phyloP scores from a whole-genome alignment of 2,329 filamentous ascomycete genomes.

The Diplodia sapinea region DNA sequence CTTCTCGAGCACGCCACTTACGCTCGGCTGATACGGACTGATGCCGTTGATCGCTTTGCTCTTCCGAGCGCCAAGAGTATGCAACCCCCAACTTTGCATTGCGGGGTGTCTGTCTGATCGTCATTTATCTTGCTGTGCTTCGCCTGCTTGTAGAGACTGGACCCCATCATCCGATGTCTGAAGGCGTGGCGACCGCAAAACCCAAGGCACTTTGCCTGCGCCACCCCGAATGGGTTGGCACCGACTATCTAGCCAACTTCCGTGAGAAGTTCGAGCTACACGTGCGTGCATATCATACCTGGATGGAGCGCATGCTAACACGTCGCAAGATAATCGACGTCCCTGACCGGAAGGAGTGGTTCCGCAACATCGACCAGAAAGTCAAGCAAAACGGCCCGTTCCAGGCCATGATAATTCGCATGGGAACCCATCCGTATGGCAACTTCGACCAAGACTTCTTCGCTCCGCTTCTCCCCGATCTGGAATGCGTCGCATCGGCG shows the following conservation, averaged over 20 bases:
- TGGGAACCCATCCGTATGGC: slow-evolving; percentile 57
- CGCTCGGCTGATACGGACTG: background rate
- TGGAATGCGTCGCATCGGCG: slow-evolving; percentile 55
- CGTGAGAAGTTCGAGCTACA: slow-evolving; percentile 4
- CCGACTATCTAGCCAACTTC: background rate
- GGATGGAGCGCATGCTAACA: background rate
- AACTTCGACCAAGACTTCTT: slow-evolving; percentile 57
- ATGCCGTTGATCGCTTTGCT: slow-evolving; percentile 1
- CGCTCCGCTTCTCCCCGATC: slow-evolving; percentile 48
- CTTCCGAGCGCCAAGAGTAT: slow-evolving; percentile 2
- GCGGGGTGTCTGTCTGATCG: background rate
- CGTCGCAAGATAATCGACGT: background rate
- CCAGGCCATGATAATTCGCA: slow-evolving; percentile 57
- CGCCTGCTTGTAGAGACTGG: background rate
- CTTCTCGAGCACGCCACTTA: background rate
- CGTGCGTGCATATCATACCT: background rate
- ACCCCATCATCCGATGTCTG: background rate
- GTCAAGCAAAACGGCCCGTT: slow-evolving; percentile 46
- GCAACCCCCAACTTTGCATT: background rate
- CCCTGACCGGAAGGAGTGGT: background rate
- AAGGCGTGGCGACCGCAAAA: background rate
- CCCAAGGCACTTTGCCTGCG: slow-evolving; percentile 10
- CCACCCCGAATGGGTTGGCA: background rate
- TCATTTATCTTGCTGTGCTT: background rate
- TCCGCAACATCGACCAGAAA: background rate